Base-by-base conservation (phyloP, 148 eudicot genomes). In the Fagopyrum esculentum region DNA sequence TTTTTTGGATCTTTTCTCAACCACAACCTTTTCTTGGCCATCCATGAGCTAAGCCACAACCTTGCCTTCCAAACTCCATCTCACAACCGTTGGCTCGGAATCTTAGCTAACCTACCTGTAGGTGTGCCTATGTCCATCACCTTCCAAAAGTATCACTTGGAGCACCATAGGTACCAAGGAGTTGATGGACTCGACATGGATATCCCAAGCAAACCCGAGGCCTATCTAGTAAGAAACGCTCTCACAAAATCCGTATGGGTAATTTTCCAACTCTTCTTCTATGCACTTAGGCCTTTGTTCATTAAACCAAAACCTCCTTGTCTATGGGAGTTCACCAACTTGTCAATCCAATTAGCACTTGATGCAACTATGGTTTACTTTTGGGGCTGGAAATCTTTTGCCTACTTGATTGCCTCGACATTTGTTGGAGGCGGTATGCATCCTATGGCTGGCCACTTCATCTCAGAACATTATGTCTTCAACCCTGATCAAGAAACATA, bases 401-500 rank as follows among this genome's bases (percentile, higher is more conserved):
- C 71, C 8, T 93, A 93, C 77, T 71, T 93, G 76, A 87, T 93
- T 63, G 82, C 85, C 51, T 93, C 98, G 0, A 93, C 98, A 1
- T 93, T 93, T 63, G 97, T 91, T 69, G 98, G 98, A 44, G 98
- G 97, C 2, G 98, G 98, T 59, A 75, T 93, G 91, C 98, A 93
- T 72, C 98, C 98, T 0, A 89, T 91, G 95, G 98, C 97, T 0
- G 98, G 97, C 54, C 98, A 93, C 82, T 91, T 93, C 75, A 91
- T 93, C 29, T 93, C 98, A 0, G 98, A 93, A 73, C 98, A 93
- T 81, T 93, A 93, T 35, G 91, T 91, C 6, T 91, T 93, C 75
- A 86, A 90, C 35, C 83, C 87, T 4, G 86, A 86, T 29, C 98
- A 93, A 84, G 98, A 93, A 81, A 93, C 98, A 0, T 93, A 88